These are phyloP conservation scores for Boletus pseudo-olivaceus DNA, from an alignment of 768 basidiomycete species.

Conservation along the genomic window DNA sequence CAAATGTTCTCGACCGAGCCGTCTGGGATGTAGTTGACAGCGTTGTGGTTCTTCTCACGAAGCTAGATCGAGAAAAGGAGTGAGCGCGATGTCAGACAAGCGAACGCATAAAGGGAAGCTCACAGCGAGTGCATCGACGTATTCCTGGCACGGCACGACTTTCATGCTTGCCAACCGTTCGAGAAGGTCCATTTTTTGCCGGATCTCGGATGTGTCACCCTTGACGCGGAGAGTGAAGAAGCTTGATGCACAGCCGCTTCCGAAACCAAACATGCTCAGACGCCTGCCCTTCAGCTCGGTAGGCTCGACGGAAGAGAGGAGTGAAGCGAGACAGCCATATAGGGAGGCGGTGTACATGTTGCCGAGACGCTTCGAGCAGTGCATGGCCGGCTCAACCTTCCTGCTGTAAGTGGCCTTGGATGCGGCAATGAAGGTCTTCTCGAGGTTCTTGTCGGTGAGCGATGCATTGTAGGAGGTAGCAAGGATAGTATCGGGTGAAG, in stretches of 20 bases:
- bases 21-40: slow-evolving; percentile 75
- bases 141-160: slow-evolving; percentile 89
- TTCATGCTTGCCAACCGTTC: slow-evolving; percentile 79
- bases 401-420: slow-evolving; percentile 72
- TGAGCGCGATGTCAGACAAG: background rate
- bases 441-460: slow-evolving; percentile 89
- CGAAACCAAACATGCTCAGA: slow-evolving; percentile 93
- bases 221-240: slow-evolving; percentile 88
- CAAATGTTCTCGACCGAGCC: slow-evolving; percentile 91
- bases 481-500: slow-evolving; percentile 69
- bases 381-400: slow-evolving; percentile 79
- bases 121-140: slow-evolving; percentile 78
- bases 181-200: slow-evolving; percentile 76
- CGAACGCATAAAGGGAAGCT: slow-evolving; percentile 18
- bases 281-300: slow-evolving; percentile 75
- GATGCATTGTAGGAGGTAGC: slow-evolving; percentile 65
- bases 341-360: slow-evolving; percentile 99
- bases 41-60: slow-evolving; percentile 95
- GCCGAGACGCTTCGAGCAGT: slow-evolving; percentile 85
- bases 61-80: slow-evolving; percentile 50
- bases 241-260: slow-evolving; percentile 89
- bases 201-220: slow-evolving; percentile 83
- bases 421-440: slow-evolving; percentile 87
- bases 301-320: slow-evolving; percentile 72
- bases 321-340: slow-evolving; percentile 89